Evolutionary conservation across 1,284 basidiomycete genomes (phyloP).

Genomic region (Hemileia vastatrix): DNA sequence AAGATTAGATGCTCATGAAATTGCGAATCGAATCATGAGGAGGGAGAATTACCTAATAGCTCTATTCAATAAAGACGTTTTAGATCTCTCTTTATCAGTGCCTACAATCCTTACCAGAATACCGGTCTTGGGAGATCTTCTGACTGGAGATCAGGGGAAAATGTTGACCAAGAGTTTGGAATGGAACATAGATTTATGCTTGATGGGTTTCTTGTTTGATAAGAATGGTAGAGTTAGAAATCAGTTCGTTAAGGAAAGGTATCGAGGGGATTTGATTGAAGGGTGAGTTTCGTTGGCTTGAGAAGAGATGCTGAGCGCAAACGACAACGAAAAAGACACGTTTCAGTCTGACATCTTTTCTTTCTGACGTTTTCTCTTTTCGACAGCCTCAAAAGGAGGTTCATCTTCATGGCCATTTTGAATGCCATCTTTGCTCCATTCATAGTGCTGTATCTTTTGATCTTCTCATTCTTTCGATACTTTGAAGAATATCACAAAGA

Average conservation of each 20-base stretch:
- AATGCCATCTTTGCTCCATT: conserved; percentile 92
- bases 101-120: conserved; percentile 48
- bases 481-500: conserved; percentile 99
- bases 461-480: conserved; percentile 99
- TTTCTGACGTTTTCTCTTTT: background rate
- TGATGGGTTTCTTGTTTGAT: conserved; percentile 90
- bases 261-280: conserved; percentile 64
- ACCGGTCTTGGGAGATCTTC: conserved; percentile 16
- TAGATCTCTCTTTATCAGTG: conserved; percentile 75
- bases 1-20: conserved; percentile 80
- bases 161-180: conserved; percentile 79
- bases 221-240: conserved; percentile 72
- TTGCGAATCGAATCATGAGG: conserved; percentile 89
- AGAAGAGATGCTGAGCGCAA: too few relatives aligned
- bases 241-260: conserved; percentile 75
- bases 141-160: conserved; percentile 53
- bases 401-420: conserved; percentile 89
- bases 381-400: conserved; percentile 67
- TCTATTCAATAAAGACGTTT: conserved; percentile 87
- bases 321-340: too few relatives aligned
- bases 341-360: background rate
- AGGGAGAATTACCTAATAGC: conserved; percentile 98
- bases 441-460: conserved; percentile 83
- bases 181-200: conserved; percentile 88
- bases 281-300: conserved; percentile 53